These are phyloP conservation scores for Ogataea nitratoaversa DNA, from an alignment of 805 yeast species.

Conservation along the genomic window DNA sequence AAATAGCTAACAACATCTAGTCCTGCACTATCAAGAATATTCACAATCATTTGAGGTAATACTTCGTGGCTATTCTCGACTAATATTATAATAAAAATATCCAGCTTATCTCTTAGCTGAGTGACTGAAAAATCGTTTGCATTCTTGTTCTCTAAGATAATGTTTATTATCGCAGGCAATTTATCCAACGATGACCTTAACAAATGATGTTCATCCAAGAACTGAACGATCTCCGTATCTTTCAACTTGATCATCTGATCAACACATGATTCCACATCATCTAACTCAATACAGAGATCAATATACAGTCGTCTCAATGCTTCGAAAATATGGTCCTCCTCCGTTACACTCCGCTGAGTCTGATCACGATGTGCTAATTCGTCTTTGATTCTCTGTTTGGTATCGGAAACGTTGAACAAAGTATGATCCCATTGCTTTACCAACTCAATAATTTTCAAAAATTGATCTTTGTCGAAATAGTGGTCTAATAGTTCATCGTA, in stretches of 20 bases:
- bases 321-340: constrained; percentile 5
- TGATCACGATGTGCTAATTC: constrained; percentile 32
- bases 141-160: constrained; percentile 27
- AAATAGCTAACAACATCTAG: constrained; percentile 54
- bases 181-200: constrained; percentile 43
- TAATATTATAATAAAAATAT: constrained; percentile 47
- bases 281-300: constrained; percentile 50
- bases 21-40: constrained; percentile 37
- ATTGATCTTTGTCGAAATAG: constrained; percentile 37
- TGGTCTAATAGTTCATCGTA: constrained; percentile 47
- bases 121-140: constrained; percentile 38
- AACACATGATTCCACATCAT: constrained; percentile 61
- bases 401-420: constrained; percentile 42
- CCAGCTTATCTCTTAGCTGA: constrained; percentile 36
- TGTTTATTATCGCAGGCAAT: constrained; percentile 50
- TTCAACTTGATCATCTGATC: constrained; percentile 54
- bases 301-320: constrained; percentile 43
- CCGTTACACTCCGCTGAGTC: not conserved
- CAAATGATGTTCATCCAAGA: constrained; percentile 61
- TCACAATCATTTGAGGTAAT: constrained; percentile 47
- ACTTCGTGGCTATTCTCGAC: constrained; percentile 66
- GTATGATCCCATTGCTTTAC: constrained; percentile 54
- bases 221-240: constrained; percentile 51
- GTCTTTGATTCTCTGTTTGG: constrained; percentile 46
- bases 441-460: constrained; percentile 36